Conservation (phyloP, 306 rosid species). For the Fragaria nilgerrensis region DNA sequence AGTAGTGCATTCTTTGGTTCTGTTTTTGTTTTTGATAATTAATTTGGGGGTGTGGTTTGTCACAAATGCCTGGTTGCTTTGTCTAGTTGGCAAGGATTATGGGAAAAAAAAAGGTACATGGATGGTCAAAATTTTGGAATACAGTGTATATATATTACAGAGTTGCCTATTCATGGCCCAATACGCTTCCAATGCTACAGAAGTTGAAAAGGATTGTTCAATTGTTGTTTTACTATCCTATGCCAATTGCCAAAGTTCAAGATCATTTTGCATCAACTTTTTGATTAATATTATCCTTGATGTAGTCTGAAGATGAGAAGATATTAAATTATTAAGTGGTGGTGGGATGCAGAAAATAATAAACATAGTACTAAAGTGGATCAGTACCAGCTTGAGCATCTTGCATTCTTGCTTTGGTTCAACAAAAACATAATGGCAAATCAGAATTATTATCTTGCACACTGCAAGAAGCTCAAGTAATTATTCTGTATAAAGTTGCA, state of each 20-base stretch:
- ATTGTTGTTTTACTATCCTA: constrained; percentile 16
- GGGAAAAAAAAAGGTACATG: constrained; percentile 6
- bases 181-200: constrained; percentile 13
- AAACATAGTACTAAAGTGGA: no score
- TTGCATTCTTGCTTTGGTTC: no score
- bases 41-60: constrained; percentile 23
- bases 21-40: constrained; percentile 18
- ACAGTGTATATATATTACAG: constrained; percentile 25
- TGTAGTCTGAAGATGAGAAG: neutral
- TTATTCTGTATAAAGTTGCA: no score
- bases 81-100: constrained; percentile 18
- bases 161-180: constrained; percentile 12
- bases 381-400: no score
- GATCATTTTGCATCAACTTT: constrained; percentile 3
- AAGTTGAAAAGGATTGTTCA: constrained; percentile 14
- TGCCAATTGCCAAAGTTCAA: constrained; percentile 21
- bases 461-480: no score
- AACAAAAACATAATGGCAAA: no score
- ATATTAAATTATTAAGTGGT: no score
- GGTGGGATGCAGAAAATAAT: no score
- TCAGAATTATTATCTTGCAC: no score
- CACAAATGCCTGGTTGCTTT: constrained; percentile 24
- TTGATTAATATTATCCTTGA: neutral
- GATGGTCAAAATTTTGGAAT: constrained; percentile 35
- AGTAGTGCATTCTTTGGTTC: constrained; percentile 31